Percentiles rank a stretch among this genome's conserved stretches.
These are phyloP conservation scores for Lasiodiplodia theobromae DNA, from an alignment of 2,329 filamentous ascomycete species.

Conservation along the genomic window DNA sequence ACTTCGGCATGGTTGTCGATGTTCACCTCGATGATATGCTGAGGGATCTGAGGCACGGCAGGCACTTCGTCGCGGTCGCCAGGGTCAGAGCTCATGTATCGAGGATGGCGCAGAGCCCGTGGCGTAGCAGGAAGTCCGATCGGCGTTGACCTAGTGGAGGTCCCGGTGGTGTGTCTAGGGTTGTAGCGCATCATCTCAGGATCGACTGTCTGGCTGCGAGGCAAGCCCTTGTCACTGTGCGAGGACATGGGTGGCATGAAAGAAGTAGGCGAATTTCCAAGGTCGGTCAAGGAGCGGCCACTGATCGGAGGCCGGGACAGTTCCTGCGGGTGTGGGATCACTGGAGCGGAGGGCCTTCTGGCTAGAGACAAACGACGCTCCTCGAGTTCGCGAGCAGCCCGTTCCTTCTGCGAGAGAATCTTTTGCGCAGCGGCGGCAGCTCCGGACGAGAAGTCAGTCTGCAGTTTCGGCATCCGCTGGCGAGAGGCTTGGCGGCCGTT, in stretches of 20 bases:
- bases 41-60: conserved; percentile 64
- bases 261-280: conserved; percentile 54
- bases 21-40: conserved; percentile 45
- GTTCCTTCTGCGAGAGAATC: conserved; percentile 50
- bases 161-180: conserved; percentile 40
- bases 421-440: conserved; percentile 32
- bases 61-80: conserved; percentile 58
- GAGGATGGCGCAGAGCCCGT: conserved; percentile 83
- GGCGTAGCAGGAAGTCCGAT: conserved; percentile 90
- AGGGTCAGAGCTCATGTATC: conserved; percentile 68
- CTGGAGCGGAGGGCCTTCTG: conserved; percentile 77
- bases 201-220: conserved; percentile 71
- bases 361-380: conserved; percentile 85
- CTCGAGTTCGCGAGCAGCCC: conserved; percentile 80
- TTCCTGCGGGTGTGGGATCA: conserved; percentile 77
- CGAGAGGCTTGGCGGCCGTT: conserved; percentile 25
- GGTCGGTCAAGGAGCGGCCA: conserved; percentile 46
- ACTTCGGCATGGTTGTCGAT: conserved; percentile 41
- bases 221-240: conserved; percentile 46
- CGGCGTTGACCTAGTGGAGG: conserved; percentile 60
- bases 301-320: conserved; percentile 43
- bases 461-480: conserved; percentile 33
- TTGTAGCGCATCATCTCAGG: conserved; percentile 55
- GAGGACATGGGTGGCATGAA: conserved; percentile 44
- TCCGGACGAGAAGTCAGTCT: conserved; percentile 32